Evolutionary conservation across 495 filamentous ascomycete genomes (phyloP).

Genomic region (Hypoxylon lenormandii): DNA sequence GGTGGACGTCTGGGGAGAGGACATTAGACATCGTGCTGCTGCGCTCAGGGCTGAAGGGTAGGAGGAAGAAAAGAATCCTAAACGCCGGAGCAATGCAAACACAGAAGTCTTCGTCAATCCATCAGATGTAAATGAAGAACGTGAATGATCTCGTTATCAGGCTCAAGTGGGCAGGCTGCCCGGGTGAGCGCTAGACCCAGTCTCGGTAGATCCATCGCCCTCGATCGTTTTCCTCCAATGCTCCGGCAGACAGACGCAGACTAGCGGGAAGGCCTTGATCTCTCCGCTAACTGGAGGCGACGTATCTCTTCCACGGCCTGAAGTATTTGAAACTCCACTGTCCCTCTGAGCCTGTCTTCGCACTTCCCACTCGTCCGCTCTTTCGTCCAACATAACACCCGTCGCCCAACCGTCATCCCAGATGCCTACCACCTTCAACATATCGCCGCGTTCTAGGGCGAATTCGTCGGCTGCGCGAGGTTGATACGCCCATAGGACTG

Average conservation of each 20-base stretch:
- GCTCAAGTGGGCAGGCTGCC: slow-evolving; percentile 45
- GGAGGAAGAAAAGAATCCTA: slow-evolving; percentile 31
- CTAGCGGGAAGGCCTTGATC: slow-evolving; percentile 97
- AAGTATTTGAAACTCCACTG: slow-evolving; percentile 90
- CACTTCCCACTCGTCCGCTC: slow-evolving; percentile 87
- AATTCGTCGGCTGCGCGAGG: slow-evolving; percentile 95
- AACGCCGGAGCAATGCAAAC: slow-evolving; percentile 53
- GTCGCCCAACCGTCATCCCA: slow-evolving; percentile 99
- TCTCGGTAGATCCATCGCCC: slow-evolving; percentile 75
- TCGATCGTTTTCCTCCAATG: slow-evolving; percentile 98
- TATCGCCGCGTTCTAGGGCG: slow-evolving; percentile 91
- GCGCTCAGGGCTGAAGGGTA: slow-evolving; percentile 27
- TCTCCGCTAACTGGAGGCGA: slow-evolving; percentile 80
- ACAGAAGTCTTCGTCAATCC: slow-evolving; percentile 60
- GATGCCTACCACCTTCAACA: slow-evolving; percentile 98
- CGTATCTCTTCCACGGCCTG: slow-evolving; percentile 67
- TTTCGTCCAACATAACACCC: slow-evolving; percentile 81
- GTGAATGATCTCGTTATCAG: slow-evolving; percentile 44
- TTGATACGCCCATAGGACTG: slow-evolving; percentile 95
- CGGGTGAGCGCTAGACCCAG: slow-evolving; percentile 62
- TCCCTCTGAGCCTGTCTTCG: slow-evolving; percentile 83
- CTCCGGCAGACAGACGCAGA: slow-evolving; percentile 96
- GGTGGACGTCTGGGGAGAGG: slow-evolving; percentile 11
- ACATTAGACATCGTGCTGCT: slow-evolving; percentile 36
- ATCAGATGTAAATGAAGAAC: slow-evolving; percentile 44